Percentiles rank a stretch among this genome's conserved stretches.
phyloP scores from a whole-genome alignment of 495 filamentous ascomycete genomes.

The Trichocladium uniseriatum region DNA sequence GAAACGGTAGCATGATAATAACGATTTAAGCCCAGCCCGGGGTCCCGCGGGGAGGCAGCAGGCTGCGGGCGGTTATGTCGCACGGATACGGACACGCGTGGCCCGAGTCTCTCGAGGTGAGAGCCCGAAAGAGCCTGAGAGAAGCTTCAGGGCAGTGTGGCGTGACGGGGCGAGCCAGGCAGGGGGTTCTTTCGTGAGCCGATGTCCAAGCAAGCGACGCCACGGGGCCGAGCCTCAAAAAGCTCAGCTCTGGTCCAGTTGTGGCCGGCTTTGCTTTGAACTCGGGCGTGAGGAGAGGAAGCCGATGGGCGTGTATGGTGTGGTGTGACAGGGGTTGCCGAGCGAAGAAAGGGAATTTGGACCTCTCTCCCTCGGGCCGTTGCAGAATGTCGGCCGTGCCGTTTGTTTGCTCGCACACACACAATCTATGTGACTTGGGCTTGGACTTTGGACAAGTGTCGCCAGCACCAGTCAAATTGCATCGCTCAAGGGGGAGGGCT shows the following conservation, averaged over 20 bases:
- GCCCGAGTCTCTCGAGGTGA: not conserved
- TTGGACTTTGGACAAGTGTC: slow-evolving; percentile 1
- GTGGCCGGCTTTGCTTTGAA: not conserved
- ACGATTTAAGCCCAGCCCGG: slow-evolving; percentile 15
- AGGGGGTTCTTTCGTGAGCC: slow-evolving; percentile 5
- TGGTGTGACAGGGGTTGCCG: not conserved
- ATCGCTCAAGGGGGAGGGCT: not conserved
- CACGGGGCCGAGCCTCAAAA: slow-evolving; percentile 10
- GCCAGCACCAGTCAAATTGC: not conserved
- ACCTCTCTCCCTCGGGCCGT: not conserved
- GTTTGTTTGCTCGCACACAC: not conserved
- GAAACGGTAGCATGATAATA: slow-evolving; percentile 30
- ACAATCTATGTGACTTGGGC: no score
- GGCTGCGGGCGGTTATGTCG: slow-evolving; percentile 5
- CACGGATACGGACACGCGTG: not conserved
- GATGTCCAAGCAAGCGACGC: slow-evolving; percentile 14
- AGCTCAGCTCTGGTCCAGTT: not conserved
- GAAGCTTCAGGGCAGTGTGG: slow-evolving; percentile 8
- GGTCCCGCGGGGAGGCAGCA: slow-evolving; percentile 15
- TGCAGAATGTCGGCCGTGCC: not conserved
- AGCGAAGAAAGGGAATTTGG: no score
- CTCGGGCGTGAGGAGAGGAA: not conserved
- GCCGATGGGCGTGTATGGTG: not conserved
- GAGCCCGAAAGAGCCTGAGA: slow-evolving; percentile 1
- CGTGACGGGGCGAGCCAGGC: slow-evolving; percentile 12